Percentiles rank a stretch among this genome's conserved stretches.
Conservation (phyloP, 2,329 filamentous ascomycete species). For the Fusarium newnesense region DNA sequence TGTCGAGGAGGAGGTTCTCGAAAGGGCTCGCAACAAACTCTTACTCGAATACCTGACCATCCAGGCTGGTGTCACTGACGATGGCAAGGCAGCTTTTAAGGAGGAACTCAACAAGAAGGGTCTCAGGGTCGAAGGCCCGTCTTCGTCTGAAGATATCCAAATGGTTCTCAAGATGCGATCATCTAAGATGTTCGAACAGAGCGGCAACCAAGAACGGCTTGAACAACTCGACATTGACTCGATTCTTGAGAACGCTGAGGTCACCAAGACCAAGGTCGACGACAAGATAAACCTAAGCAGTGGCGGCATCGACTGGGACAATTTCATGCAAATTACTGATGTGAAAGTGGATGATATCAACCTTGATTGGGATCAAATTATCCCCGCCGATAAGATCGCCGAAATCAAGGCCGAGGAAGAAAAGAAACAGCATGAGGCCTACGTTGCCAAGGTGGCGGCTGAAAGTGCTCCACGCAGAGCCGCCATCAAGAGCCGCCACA, state of each 20-base stretch:
- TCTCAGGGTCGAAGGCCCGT: conserved; percentile 80
- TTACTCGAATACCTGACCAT: conserved; percentile 98
- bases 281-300: conserved; percentile 92
- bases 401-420: conserved; percentile 91
- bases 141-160: conserved; percentile 93
- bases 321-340: conserved; percentile 97
- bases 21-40: conserved; percentile 95
- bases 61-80: conserved; percentile 95
- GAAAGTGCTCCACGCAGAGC: conserved; percentile 86
- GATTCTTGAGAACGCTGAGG: conserved; percentile 94
- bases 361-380: conserved; percentile 98
- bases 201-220: conserved; percentile 93
- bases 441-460: conserved; percentile 83
- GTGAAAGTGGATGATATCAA: conserved; percentile 86
- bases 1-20: conserved; percentile 96
- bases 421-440: conserved; percentile 82
- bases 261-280: conserved; percentile 95
- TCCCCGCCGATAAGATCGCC: conserved; percentile 91
- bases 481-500: conserved; percentile 66
- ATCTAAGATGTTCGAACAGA: conserved; percentile 99
- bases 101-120: conserved; percentile 83
- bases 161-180: conserved; percentile 96
- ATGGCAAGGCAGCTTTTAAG: conserved; percentile 82
- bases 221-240: conserved; percentile 98
- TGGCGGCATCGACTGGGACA: conserved; percentile 85